These are phyloP conservation scores for Cystofilobasidium ferigula DNA, from an alignment of 768 basidiomycete species.

Conservation along the genomic window DNA sequence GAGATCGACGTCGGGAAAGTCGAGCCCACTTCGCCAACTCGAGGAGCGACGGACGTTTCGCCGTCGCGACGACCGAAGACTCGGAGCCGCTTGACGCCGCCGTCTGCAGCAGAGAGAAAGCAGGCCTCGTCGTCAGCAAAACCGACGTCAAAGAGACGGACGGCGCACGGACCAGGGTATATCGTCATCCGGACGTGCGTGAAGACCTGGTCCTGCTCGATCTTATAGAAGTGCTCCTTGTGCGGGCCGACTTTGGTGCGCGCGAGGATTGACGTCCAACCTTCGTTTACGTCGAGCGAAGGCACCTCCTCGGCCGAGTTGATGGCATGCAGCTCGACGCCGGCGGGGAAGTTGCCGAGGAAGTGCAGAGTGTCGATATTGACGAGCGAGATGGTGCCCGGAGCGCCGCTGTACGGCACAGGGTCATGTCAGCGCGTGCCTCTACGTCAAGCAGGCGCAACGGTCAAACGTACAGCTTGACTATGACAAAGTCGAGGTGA, in stretches of 20 bases:
- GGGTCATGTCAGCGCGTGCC: neutral
- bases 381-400: constrained; percentile 58
- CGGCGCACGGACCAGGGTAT: constrained; percentile 49
- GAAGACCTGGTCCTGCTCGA: constrained; percentile 50
- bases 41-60: constrained; percentile 38
- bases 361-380: constrained; percentile 93
- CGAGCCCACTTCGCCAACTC: constrained; percentile 28
- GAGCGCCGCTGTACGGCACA: constrained; percentile 48
- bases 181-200: constrained; percentile 83
- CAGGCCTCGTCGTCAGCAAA: neutral
- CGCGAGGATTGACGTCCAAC: constrained; percentile 66
- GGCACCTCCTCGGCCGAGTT: constrained; percentile 37
- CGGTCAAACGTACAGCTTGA: constrained; percentile 58
- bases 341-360: constrained; percentile 84
- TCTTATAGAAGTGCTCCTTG: constrained; percentile 72
- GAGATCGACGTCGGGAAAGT: constrained; percentile 12
- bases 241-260: constrained; percentile 77
- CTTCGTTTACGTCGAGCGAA: constrained; percentile 38
- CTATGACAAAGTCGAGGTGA: constrained; percentile 83
- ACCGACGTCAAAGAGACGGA: neutral
- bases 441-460: neutral
- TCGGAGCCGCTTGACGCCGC: constrained; percentile 87
- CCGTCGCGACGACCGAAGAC: constrained; percentile 47
- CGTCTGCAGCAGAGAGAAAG: constrained; percentile 45
- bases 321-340: constrained; percentile 63